Evolutionary conservation across 805 yeast genomes (phyloP).

Genomic region (Ogataea pilisensis): DNA sequence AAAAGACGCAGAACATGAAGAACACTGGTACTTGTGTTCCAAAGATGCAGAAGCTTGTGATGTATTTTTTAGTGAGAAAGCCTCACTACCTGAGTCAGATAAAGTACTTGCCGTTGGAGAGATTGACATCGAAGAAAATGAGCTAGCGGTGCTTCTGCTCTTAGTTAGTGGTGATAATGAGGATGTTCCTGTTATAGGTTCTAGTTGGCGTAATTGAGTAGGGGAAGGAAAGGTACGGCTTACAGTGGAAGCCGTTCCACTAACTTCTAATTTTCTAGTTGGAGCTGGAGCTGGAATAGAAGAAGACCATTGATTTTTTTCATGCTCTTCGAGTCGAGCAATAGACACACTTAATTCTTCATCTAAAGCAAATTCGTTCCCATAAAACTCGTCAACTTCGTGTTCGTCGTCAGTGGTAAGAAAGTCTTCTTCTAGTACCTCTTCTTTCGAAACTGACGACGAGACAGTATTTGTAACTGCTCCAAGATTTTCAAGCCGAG

Average conservation of each 20-base stretch:
- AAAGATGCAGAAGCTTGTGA: background rate
- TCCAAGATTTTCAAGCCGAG: background rate
- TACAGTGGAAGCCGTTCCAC: background rate
- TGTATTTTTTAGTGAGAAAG: background rate
- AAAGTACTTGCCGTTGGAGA: background rate
- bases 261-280: background rate
- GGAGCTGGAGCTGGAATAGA: background rate
- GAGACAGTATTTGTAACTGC: background rate
- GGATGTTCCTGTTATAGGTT: background rate
- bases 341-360: constrained; percentile 19
- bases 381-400: constrained; percentile 11
- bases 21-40: constrained; percentile 40
- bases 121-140: background rate
- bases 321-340: constrained; percentile 6
- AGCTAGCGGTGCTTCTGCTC: background rate
- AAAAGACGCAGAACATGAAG: constrained; percentile 45
- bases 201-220: background rate
- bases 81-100: background rate
- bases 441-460: background rate
- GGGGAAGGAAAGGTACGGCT: background rate
- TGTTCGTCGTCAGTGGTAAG: constrained; percentile 11
- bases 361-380: constrained; percentile 21
- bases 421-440: constrained; percentile 6
- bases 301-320: background rate
- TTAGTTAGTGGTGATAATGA: background rate